Base-by-base conservation (phyloP, 208 protist species). In the Crithidia bombi region DNA sequence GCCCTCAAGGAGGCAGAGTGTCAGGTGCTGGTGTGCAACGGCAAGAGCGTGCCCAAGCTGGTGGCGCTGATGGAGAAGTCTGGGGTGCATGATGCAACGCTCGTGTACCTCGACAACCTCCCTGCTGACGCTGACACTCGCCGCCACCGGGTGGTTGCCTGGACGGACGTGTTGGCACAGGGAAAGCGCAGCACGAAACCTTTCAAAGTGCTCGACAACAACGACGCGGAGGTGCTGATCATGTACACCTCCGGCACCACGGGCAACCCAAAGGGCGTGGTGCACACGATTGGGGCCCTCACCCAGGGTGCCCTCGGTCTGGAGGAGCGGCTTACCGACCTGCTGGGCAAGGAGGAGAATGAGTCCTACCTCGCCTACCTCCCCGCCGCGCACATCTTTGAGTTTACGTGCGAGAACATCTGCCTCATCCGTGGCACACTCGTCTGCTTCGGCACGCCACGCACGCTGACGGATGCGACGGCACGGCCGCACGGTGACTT, bases 311-410 rank as follows among this genome's bases (percentile, higher is more conserved):
- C 82, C 26, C 39, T 58, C 35, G 69, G 54, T 12, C 55, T 91
- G 10, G 51, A 66, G 38, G 21, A 78, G 15, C 77, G 80, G 32
- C 73, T 96, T 2, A 71, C 35, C 2, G 79, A 87, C 35, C 44
- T 92, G 36, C 33, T 94, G 47, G 87, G 83, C 3, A 44, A 67
- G 30, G 26, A 61, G 39, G 70, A 81, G 21, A 72, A 94, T 10
- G 86, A 86, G 49, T 72, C 69, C 32, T 96, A 97, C 72, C 56
- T 94, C 17, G 81, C 90, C 6, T 98, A 97, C 66, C 86, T 98
- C 21, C 96, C 96, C 28, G 49, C 89, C 1, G 93, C 92, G 11
- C 96, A 98, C 84, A 96, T 98, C 61, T 89, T 98, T 28, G 96
- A 98, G 81, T 80, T 97, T 46, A 62, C 72, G 9, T 84, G 76